phyloP scores from a whole-genome alignment of 2,329 filamentous ascomycete species.

The Coniochaeta hoffmannii region DNA sequence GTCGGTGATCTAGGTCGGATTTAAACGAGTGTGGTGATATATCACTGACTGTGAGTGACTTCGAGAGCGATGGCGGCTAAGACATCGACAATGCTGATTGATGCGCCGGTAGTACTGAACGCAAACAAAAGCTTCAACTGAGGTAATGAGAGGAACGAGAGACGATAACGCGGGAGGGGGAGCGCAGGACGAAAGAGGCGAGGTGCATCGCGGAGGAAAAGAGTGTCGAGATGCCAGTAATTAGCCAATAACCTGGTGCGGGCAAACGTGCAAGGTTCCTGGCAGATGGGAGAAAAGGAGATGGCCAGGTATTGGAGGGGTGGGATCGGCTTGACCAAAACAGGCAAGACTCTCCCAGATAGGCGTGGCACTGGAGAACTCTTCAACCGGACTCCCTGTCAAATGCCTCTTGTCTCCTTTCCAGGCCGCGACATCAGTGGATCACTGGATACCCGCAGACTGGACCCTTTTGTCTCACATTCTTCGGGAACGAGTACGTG shows the following conservation, averaged over 20 bases:
- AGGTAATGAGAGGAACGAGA: neutral
- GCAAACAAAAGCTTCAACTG: neutral
- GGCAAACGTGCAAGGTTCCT: neutral
- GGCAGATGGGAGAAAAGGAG: neutral
- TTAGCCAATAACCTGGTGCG: neutral
- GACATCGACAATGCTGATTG: neutral
- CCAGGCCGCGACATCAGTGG: too few relatives aligned
- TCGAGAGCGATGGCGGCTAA: neutral
- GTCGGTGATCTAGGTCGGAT: neutral
- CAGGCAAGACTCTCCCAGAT: too few relatives aligned
- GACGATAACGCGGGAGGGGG: neutral
- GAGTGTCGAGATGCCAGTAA: neutral
- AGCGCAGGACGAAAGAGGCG: neutral
- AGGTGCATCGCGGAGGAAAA: neutral
- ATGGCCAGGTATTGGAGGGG: neutral
- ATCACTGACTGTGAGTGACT: neutral
- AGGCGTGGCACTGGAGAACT: too few relatives aligned
- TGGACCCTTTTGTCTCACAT: too few relatives aligned
- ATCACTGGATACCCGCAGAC: too few relatives aligned
- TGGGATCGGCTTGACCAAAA: too few relatives aligned
- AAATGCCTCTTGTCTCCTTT: too few relatives aligned
- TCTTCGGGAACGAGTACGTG: too few relatives aligned
- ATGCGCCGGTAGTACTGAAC: neutral
- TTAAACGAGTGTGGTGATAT: conserved; percentile 1
- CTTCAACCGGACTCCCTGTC: too few relatives aligned